Conservation (phyloP, 176 grass and related monocot genomes). For the Triticum urartu region DNA sequence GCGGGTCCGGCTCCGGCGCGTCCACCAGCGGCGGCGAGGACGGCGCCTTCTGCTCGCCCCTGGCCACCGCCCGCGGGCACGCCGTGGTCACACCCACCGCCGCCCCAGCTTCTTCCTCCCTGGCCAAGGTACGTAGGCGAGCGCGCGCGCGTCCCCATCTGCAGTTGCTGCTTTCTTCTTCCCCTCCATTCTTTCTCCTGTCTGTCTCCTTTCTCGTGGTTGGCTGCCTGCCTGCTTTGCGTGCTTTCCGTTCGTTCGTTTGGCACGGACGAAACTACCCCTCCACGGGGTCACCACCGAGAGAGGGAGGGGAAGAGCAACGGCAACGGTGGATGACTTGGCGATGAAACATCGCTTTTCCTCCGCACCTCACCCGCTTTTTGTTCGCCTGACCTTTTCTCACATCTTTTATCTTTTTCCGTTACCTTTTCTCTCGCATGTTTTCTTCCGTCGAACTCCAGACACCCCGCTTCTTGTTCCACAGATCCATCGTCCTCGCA, state of each 20-base stretch:
- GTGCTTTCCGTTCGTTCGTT: not conserved
- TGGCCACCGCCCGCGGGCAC: not conserved
- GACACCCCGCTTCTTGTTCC: not conserved
- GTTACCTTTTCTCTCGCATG: not conserved
- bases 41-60: conserved; percentile 35
- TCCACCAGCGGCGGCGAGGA: conserved; percentile 69
- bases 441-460: not conserved
- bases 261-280: conserved; percentile 31
- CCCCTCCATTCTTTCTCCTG: too few relatives aligned
- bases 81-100: not conserved
- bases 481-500: not conserved
- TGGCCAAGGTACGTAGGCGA: conserved; percentile 13
- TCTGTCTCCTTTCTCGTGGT: not conserved
- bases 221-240: conserved; percentile 5
- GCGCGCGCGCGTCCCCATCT: not conserved
- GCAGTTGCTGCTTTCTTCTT: not conserved
- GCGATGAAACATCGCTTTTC: conserved; percentile 45
- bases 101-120: not conserved
- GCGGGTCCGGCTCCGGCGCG: conserved; percentile 26
- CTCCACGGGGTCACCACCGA: conserved; percentile 23
- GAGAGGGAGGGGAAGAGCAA: too few relatives aligned
- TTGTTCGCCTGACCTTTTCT: conserved; percentile 26
- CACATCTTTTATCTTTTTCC: not conserved
- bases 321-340: conserved; percentile 18
- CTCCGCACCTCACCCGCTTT: not conserved